phyloP scores from a whole-genome alignment of 2,329 filamentous ascomycete species.

The Hymenoscyphus scutula region DNA sequence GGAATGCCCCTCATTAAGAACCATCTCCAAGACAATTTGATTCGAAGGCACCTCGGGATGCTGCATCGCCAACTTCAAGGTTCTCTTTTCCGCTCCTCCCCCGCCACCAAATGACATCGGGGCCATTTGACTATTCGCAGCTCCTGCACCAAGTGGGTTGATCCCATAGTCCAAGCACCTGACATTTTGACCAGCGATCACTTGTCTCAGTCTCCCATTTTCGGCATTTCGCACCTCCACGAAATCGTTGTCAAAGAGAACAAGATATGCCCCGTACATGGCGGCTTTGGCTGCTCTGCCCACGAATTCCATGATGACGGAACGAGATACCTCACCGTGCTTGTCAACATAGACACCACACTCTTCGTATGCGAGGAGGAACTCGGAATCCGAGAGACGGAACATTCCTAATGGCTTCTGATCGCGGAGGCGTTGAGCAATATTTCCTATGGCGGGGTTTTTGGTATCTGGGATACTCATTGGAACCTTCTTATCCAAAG shows the following conservation, averaged over 20 bases:
- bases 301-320: constrained; percentile 98
- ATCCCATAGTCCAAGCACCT: constrained; percentile 85
- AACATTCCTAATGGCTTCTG: constrained; percentile 95
- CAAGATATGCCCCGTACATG: constrained; percentile 85
- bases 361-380: constrained; percentile 90
- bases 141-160: constrained; percentile 51
- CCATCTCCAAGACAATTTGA: constrained; percentile 87
- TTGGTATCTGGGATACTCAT: constrained; percentile 90
- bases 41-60: constrained; percentile 82
- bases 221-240: constrained; percentile 96
- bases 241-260: constrained; percentile 94
- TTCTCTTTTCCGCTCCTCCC: constrained; percentile 53
- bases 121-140: constrained; percentile 25
- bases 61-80: constrained; percentile 92
- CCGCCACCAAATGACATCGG: constrained; percentile 35
- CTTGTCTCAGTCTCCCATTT: constrained; percentile 89
- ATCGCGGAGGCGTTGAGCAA: constrained; percentile 77
- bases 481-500: constrained; percentile 93
- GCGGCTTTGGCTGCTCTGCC: constrained; percentile 84
- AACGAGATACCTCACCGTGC: constrained; percentile 90
- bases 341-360: constrained; percentile 98
- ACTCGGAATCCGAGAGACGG: constrained; percentile 86
- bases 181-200: constrained; percentile 89
- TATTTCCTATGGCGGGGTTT: constrained; percentile 74
- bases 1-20: constrained; percentile 81